Base-by-base conservation (phyloP, 441 rosid genomes). In the Brassica balearica region DNA sequence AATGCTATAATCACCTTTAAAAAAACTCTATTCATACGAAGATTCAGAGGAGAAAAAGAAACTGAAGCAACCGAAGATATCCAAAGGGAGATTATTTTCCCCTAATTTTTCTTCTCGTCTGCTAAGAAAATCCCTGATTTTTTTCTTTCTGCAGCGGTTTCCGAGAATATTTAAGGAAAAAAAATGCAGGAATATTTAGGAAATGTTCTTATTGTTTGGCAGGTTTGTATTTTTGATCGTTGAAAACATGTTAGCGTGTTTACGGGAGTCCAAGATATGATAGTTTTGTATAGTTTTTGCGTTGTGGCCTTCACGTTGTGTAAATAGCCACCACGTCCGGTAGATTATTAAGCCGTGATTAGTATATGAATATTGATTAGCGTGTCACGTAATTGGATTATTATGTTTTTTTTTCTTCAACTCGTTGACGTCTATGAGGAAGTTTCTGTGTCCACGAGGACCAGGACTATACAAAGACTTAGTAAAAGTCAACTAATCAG, bases 281-380 rank as follows among this genome's bases (percentile, higher is more conserved):
- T 29, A 19, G 19, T 19, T 19, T 19, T 19, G 19, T 6, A 34
- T 27, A 34, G 5, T 55, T 14, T 58, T 38, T 41, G 11, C 25
- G 76, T 43, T 62, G 12, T 62, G 60, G 69, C 41, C 48, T 46
- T 48, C 76, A 73, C 76, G 76, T 72, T 72, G 22, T 48, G 14
- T 11, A 38, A 38, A 29, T 0, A 29, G 5, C 34, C 58, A 65
- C 62, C 65, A 58, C 74, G 74, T 55, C 71, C n/a, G 6, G 6
- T 1, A 32, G 22, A 14, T n/a, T 3, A 63, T 29, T 62, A 8
- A 63, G 41, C 36, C 1, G 7, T 23, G 25, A 23, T 23, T 23
- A 23, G 25, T 23, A 23, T 23, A 23, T 87, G 63, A 76, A 29
- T 29, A 29, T 29, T 5, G 34, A 23, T 23, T 23, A 23, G 4